Evolutionary conservation across 2,329 filamentous ascomycete genomes (phyloP).

Genomic region (Trichoderma cornu-damae): DNA sequence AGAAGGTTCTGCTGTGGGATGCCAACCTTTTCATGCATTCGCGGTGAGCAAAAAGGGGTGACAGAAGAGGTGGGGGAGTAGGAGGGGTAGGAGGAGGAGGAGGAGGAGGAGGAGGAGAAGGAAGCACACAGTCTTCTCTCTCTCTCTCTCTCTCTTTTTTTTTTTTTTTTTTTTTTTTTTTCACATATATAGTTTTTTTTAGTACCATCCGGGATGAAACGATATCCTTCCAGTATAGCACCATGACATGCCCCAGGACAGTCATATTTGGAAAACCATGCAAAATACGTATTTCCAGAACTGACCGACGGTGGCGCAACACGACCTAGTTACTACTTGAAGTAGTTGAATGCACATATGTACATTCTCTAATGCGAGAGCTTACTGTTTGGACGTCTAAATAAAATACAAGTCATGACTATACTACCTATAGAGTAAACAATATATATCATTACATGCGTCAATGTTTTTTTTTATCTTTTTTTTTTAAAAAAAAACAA

Average conservation of each 20-base stretch:
- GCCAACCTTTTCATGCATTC: slow-evolving; percentile 50
- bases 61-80: background rate
- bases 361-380: background rate
- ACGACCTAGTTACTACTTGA: too few species aligned
- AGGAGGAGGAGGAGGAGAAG: background rate
- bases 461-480: slow-evolving; percentile 1
- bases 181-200: background rate
- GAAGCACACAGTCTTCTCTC: background rate
- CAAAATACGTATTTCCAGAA: background rate
- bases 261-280: background rate
- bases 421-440: slow-evolving; percentile 6
- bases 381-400: background rate
- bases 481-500: too few species aligned
- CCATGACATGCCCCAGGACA: background rate
- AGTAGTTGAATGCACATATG: background rate
- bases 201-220: background rate
- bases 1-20: slow-evolving; percentile 88
- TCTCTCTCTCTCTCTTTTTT: too few species aligned
- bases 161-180: too few species aligned
- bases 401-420: slow-evolving; percentile 11
- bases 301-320: background rate
- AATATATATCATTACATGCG: slow-evolving; percentile 12
- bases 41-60: slow-evolving; percentile 19
- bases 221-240: background rate
- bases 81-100: background rate